Evolutionary conservation across 2,329 filamentous ascomycete species (phyloP).

Genomic region (Colletotrichum sp.): DNA sequence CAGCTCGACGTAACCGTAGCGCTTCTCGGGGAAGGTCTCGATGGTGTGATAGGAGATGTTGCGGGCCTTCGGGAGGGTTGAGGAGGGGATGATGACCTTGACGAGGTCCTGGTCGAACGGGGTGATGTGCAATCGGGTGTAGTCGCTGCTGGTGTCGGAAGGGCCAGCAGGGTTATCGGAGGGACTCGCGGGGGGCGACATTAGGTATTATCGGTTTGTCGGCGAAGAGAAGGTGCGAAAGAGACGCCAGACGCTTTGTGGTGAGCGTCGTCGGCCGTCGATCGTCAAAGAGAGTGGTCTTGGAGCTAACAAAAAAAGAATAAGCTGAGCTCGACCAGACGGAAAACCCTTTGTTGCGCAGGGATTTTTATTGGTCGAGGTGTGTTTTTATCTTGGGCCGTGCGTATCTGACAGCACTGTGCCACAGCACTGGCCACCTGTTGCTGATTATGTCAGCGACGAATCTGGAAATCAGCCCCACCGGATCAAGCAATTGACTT

Average conservation of each 20-base stretch:
- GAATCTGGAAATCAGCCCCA: neutral
- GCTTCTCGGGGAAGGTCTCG: conserved; percentile 87
- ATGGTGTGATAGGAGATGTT: conserved; percentile 89
- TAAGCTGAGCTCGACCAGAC: neutral
- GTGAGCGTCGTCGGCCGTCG: conserved; percentile 4
- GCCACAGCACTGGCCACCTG: neutral
- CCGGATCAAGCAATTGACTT: neutral
- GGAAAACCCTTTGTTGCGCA: conserved; percentile 24
- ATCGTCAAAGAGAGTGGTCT: neutral
- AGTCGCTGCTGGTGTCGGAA: conserved; percentile 27
- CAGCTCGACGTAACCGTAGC: conserved; percentile 89
- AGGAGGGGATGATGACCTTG: conserved; percentile 71
- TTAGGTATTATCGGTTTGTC: conserved; percentile 5
- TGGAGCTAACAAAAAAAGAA: neutral
- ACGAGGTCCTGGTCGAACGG: conserved; percentile 81
- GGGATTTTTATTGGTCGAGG: conserved; percentile 21
- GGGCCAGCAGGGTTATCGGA: neutral
- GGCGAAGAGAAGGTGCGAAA: neutral
- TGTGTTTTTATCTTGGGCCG: neutral
- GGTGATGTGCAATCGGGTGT: conserved; percentile 80
- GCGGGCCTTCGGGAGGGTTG: conserved; percentile 68
- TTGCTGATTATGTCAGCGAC: neutral
- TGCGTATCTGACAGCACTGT: neutral
- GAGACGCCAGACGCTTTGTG: neutral
- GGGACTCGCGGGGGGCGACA: neutral